Evolutionary conservation across 2,329 filamentous ascomycete species (phyloP).

Genomic region (Biscogniauxia mediterranea): DNA sequence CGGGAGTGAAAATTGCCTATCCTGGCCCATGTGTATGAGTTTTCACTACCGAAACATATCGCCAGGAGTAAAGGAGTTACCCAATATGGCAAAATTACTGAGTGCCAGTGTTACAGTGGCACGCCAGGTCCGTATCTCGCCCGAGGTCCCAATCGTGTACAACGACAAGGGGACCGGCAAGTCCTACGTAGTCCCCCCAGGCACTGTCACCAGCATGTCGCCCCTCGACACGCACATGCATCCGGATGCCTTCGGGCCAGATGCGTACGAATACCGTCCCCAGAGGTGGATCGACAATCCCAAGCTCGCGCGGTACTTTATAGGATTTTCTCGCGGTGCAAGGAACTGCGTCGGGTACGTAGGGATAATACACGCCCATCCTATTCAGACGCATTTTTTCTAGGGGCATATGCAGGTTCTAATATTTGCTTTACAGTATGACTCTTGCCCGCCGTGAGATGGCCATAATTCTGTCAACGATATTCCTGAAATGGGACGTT

Average conservation of each 20-base stretch:
- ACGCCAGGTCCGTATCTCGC: conserved; percentile 31
- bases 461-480: conserved; percentile 16
- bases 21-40: too few species aligned
- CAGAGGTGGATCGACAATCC: conserved; percentile 29
- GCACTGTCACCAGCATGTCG: conserved; percentile 13
- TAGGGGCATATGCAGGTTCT: too few species aligned
- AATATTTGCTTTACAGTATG: too few species aligned
- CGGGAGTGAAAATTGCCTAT: too few species aligned
- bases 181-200: conserved; percentile 13
- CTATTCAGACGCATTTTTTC: too few species aligned
- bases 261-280: conserved; percentile 18
- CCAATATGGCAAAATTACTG: too few species aligned
- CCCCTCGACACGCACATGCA: conserved; percentile 17
- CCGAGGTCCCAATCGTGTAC: conserved; percentile 28
- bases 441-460: conserved; percentile 21
- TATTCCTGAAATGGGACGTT: conserved; percentile 22
- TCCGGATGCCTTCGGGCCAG: conserved; percentile 16
- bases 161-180: conserved; percentile 9
- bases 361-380: too few species aligned
- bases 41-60: too few species aligned
- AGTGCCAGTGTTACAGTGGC: too few species aligned
- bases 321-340: conserved; percentile 18
- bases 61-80: too few species aligned
- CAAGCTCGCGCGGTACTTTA: conserved; percentile 6
- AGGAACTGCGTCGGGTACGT: conserved; percentile 27